Evolutionary conservation across 306 rosid species (phyloP).

Genomic region (Rosa lucieae): DNA sequence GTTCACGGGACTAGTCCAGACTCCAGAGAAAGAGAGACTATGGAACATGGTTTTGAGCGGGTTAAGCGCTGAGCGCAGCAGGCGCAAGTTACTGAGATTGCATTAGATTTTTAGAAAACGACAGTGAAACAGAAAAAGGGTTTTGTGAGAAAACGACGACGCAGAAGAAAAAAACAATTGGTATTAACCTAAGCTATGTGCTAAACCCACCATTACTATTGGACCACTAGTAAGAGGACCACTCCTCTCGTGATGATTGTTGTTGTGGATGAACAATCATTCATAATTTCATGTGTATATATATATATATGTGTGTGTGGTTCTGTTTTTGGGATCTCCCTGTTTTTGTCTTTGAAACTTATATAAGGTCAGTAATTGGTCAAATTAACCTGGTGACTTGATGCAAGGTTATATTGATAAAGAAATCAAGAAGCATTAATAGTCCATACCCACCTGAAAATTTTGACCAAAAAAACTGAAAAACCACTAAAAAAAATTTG

Average conservation of each 20-base stretch:
- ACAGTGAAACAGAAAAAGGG: conserved; percentile 16
- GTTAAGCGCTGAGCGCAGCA: conserved; percentile 25
- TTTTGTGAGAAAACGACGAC: not conserved
- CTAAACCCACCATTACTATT: not conserved
- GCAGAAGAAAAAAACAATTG: not conserved
- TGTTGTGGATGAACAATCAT: not conserved
- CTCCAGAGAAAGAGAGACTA: not conserved
- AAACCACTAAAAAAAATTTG: not conserved
- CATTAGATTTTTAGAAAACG: conserved; percentile 19
- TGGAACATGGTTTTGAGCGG: conserved; percentile 13
- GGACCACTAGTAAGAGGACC: not conserved
- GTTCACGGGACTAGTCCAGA: not conserved
- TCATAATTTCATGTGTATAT: not conserved
- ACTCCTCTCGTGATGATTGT: conserved; percentile 3
- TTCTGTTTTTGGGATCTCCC: not conserved
- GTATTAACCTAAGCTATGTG: not conserved
- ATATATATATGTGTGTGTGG: not conserved
- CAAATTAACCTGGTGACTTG: not conserved
- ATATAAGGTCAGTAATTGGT: not conserved
- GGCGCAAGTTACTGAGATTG: conserved; percentile 40
- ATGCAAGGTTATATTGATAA: not conserved
- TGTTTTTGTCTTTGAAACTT: conserved; percentile 5
- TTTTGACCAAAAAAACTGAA: not conserved
- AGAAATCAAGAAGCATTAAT: not conserved
- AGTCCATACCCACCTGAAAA: not conserved